These are phyloP conservation scores for Coleophoma cylindrospora DNA, from an alignment of 2,329 filamentous ascomycete genomes.

Conservation along the genomic window DNA sequence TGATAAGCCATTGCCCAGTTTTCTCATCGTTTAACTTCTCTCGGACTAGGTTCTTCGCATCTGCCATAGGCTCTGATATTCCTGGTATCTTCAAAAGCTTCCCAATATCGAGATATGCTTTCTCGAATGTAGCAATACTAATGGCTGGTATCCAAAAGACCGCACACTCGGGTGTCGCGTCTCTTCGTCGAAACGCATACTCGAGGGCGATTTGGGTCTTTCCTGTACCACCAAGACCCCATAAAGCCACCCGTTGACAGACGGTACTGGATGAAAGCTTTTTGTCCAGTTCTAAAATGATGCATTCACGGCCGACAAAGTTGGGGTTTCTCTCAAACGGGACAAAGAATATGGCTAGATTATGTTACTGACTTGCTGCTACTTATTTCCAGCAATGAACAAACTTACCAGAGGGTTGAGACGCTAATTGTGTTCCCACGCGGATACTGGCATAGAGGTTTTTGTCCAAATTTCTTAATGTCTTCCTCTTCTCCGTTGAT, in stretches of 20 bases:
- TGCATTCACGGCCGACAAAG: background rate
- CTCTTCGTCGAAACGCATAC: conserved; percentile 21
- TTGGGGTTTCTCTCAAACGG: background rate
- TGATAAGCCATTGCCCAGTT: conserved; percentile 22
- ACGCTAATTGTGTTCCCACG: too few species aligned
- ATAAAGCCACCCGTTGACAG: background rate
- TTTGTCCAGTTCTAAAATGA: background rate
- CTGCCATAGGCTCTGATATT: background rate
- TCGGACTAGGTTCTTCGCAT: background rate
- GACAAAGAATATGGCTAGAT: too few species aligned
- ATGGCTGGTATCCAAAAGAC: conserved; percentile 27
- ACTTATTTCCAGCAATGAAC: too few species aligned
- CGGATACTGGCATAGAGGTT: too few species aligned
- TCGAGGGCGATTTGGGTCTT: conserved; percentile 29
- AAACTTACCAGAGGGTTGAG: too few species aligned
- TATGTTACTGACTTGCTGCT: too few species aligned
- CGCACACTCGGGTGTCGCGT: conserved; percentile 15
- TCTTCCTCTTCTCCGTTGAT: too few species aligned
- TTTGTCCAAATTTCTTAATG: too few species aligned
- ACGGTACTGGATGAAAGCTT: background rate
- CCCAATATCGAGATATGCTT: background rate
- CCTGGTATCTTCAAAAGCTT: background rate
- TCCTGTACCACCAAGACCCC: conserved; percentile 2
- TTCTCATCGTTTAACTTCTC: background rate
- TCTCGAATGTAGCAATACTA: background rate